A percentile compares a stretch with the other conserved stretches of the same genome.
Evolutionary conservation across 371 early-diverging fungal genomes (phyloP).

Genomic region (Syncephalastrum racemosum): DNA sequence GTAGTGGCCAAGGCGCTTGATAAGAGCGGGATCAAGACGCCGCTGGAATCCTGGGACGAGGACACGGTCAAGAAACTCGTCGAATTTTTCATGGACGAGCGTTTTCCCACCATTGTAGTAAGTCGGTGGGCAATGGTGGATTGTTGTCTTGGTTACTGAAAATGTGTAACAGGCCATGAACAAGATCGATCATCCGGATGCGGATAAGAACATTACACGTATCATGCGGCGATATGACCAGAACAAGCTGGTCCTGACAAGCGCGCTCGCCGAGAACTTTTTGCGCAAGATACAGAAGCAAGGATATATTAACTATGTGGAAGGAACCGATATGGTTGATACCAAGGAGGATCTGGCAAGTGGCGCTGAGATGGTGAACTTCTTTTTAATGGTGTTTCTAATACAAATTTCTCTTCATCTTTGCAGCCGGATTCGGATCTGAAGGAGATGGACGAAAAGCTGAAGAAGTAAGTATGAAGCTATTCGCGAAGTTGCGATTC

Average conservation of each 20-base stretch:
- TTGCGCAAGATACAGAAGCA: constrained; percentile 71
- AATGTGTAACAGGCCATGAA: constrained; percentile 55
- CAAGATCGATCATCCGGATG: constrained; percentile 80
- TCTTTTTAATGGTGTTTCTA: constrained; percentile 3
- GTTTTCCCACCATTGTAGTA: constrained; percentile 76
- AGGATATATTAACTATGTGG: constrained; percentile 60
- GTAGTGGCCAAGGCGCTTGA: constrained; percentile 61
- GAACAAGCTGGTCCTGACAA: constrained; percentile 66
- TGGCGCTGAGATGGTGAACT: not conserved
- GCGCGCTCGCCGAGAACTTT: constrained; percentile 78
- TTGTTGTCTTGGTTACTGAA: not conserved
- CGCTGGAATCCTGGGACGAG: constrained; percentile 66
- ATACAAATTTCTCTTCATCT: not conserved
- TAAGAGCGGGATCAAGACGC: constrained; percentile 44
- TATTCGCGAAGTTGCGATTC: not conserved
- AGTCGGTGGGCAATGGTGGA: not conserved
- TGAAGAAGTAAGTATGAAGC: constrained; percentile 32
- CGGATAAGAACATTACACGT: constrained; percentile 76
- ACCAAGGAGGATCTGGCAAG: constrained; percentile 54
- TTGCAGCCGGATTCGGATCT: constrained; percentile 48
- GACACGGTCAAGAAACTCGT: constrained; percentile 59
- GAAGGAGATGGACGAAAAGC: constrained; percentile 64
- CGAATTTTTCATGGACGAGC: constrained; percentile 65
- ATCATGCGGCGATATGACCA: constrained; percentile 70
- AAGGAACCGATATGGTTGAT: constrained; percentile 68